phyloP scores from a whole-genome alignment of 2,329 filamentous ascomycete species.

The Rhytidhysteron rufulum region DNA sequence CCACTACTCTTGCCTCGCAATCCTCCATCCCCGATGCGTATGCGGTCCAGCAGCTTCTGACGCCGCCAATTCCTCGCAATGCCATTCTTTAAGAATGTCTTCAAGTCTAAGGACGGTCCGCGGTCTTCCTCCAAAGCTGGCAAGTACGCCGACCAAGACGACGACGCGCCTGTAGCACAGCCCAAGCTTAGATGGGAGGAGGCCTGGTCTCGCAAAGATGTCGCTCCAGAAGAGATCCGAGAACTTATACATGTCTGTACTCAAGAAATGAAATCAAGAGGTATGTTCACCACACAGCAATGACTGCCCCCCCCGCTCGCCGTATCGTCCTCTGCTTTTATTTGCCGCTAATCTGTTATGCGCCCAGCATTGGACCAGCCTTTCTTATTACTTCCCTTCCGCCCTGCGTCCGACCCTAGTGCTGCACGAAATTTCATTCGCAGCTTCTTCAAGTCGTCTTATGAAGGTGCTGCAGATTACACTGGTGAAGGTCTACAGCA shows the following conservation, averaged over 20 bases:
- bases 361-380: conserved; percentile 76
- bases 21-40: no score
- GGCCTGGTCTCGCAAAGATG: conserved; percentile 75
- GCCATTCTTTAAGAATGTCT: conserved; percentile 38
- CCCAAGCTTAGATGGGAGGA: conserved; percentile 80
- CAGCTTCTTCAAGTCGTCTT: conserved; percentile 77
- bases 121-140: conserved; percentile 27
- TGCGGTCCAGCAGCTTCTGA: conserved; percentile 16
- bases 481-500: conserved; percentile 70
- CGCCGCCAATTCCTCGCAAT: conserved; percentile 18
- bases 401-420: conserved; percentile 86
- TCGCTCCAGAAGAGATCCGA: conserved; percentile 87
- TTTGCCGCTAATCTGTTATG: conserved; percentile 13
- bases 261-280: conserved; percentile 87
- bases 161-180: conserved; percentile 36
- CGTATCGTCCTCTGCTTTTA: background rate
- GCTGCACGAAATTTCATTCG: conserved; percentile 88
- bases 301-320: background rate
- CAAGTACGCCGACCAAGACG: conserved; percentile 14
- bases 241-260: conserved; percentile 83
- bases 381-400: conserved; percentile 90
- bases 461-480: conserved; percentile 54
- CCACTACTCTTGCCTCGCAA: no score
- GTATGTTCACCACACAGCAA: conserved; percentile 47
- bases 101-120: conserved; percentile 32